Evolutionary conservation across 1,139 yeast genomes (phyloP), one percentile per base, ranked within the genome.

Genomic region (Geotrichum citri-aurantii): DNA sequence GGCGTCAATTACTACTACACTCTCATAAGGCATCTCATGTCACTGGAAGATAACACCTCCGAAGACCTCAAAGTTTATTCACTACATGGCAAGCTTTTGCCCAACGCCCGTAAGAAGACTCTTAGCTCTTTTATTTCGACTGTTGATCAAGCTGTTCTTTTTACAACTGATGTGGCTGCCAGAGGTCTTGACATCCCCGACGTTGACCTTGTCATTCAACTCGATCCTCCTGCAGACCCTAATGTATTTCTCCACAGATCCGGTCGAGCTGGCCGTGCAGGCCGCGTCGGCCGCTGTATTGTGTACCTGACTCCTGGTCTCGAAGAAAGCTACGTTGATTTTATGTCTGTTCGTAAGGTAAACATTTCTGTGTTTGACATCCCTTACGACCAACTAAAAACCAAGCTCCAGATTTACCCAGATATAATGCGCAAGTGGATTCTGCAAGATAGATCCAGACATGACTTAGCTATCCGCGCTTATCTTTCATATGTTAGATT

Each of bases 241-340:
- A 93, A 86, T 66, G 84, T 88, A 64, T 91, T 91, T 67, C 77
- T 90, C 55, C 97, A 91, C 71, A 79, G 98, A 67, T 86, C 93
- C 73, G 98, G 98, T 21, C 80, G 98, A 69, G 90, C 97, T 0
- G 98, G 96, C 0, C 77, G 98, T 65, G 97, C 97, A 0, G 91
- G 91, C 61, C 84, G 83, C 63, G 81, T 79, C 4, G 98, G 98
- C 1, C 81, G 80, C 60, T 96, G 96, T 0, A 77, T 91, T 5
- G 83, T 88, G 0, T 79, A 91, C 74, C 73, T 92, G 54, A 85
- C 80, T 63, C 78, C 79, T 60, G 88, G 91, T 2, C 79, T 89
- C 61, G 99, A 95, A 69, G 88, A 85, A 65, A 95, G 86, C 59
- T 93, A 83, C 68, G 78, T 91, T 21, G 90, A 85, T 29, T 90